These are phyloP conservation scores for Nemania sp. DNA, from an alignment of 2,329 filamentous ascomycete genomes.

Conservation along the genomic window DNA sequence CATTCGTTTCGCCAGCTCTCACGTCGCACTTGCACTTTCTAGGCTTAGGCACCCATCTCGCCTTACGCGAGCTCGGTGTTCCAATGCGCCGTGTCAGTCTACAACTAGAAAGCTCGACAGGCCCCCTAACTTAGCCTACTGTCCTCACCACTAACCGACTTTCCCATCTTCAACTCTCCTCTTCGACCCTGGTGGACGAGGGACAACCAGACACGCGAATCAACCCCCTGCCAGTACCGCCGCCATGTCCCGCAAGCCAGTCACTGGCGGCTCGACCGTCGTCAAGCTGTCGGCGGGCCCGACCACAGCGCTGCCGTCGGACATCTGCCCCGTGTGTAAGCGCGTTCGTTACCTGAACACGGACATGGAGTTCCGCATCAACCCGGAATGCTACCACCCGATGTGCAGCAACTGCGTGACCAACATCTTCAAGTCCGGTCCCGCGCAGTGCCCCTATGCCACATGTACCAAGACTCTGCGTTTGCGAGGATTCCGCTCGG, in stretches of 20 bases:
- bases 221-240: no score
- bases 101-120: no score
- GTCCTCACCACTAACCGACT: no score
- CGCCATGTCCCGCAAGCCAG: constrained; percentile 45
- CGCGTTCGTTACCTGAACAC: constrained; percentile 93
- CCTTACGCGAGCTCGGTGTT: constrained; percentile 1
- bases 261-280: constrained; percentile 27
- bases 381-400: constrained; percentile 97
- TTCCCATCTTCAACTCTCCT: no score
- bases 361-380: constrained; percentile 93
- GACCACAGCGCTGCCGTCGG: constrained; percentile 47
- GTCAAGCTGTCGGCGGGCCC: constrained; percentile 19
- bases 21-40: neutral
- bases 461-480: constrained; percentile 86
- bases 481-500: constrained; percentile 78
- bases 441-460: constrained; percentile 88
- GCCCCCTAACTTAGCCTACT: no score
- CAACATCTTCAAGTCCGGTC: constrained; percentile 89
- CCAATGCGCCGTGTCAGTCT: constrained; percentile 11
- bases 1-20: neutral
- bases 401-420: constrained; percentile 98
- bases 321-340: constrained; percentile 97
- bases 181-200: no score
- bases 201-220: no score
- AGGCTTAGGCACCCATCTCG: neutral